Evolutionary conservation across 805 yeast species (phyloP).

Genomic region (Ogataea thermomethanolica): DNA sequence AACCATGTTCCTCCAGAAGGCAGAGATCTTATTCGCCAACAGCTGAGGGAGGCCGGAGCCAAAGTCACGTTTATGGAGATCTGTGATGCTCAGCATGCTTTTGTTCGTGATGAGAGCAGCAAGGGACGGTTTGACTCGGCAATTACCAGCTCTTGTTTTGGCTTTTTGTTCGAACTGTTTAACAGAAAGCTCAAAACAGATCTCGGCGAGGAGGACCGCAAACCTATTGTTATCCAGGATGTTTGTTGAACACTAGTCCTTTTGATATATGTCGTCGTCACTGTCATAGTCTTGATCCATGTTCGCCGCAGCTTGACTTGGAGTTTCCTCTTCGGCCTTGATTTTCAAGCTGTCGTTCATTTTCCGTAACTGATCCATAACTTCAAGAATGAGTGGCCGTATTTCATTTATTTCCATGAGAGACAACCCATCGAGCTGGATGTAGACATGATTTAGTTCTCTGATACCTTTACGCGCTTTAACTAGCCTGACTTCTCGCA

Average conservation of each 20-base stretch:
- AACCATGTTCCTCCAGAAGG: constrained; percentile 80
- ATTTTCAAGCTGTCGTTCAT: constrained; percentile 39
- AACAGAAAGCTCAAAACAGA: constrained; percentile 64
- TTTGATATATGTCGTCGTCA: constrained; percentile 24
- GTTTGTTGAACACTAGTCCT: constrained; percentile 48
- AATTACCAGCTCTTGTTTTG: constrained; percentile 61
- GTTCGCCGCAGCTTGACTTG: constrained; percentile 6
- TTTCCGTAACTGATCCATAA: constrained; percentile 74
- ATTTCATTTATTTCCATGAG: constrained; percentile 84
- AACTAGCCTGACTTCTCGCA: constrained; percentile 76
- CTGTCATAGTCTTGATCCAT: constrained; percentile 17
- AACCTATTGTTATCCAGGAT: constrained; percentile 49
- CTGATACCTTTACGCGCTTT: constrained; percentile 79
- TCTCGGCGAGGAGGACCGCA: constrained; percentile 60
- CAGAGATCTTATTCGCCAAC: constrained; percentile 63
- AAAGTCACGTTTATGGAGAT: constrained; percentile 70
- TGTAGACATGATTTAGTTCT: constrained; percentile 75
- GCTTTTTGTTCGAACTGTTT: constrained; percentile 67
- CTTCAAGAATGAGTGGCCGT: constrained; percentile 72
- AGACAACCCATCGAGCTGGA: constrained; percentile 79
- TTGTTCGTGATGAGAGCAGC: constrained; percentile 72
- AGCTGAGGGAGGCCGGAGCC: constrained; percentile 55
- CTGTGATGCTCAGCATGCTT: constrained; percentile 80
- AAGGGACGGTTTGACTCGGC: constrained; percentile 86
- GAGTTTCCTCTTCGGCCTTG: constrained; percentile 7